Conservation (phyloP, 306 rosid species). For the Cucurbita moschata region DNA sequence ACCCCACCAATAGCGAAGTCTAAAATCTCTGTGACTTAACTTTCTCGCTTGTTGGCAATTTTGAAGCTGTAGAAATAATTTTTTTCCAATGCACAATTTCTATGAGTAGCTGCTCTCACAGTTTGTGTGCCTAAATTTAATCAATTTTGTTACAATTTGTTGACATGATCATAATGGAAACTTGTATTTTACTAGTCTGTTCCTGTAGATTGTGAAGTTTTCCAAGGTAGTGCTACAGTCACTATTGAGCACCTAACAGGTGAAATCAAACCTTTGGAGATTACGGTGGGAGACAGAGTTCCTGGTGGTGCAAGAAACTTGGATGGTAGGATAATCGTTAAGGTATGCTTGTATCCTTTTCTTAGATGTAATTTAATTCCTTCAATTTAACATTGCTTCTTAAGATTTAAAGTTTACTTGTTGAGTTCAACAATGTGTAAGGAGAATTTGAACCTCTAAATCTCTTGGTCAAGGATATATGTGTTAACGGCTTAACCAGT, state of each 20-base stretch:
- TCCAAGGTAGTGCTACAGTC: constrained; percentile 81
- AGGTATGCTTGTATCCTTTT: constrained; percentile 30
- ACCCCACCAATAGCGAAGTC: no score
- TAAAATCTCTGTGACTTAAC: no score
- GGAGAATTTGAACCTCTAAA: no score
- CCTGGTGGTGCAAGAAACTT: constrained; percentile 98
- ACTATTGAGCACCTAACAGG: constrained; percentile 92
- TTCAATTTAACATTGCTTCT: neutral
- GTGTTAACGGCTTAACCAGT: no score
- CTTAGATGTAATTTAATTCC: neutral
- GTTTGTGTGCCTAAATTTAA: neutral
- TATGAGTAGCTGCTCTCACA: neutral
- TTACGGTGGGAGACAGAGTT: constrained; percentile 65
- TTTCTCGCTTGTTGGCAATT: no score
- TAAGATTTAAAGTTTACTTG: neutral
- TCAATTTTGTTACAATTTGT: neutral
- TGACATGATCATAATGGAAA: constrained; percentile 34
- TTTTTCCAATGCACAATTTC: neutral
- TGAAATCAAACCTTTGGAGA: constrained; percentile 85
- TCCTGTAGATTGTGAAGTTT: constrained; percentile 98
- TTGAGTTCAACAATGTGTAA: neutral
- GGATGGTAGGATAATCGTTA: constrained; percentile 86
- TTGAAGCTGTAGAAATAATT: neutral
- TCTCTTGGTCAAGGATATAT: neutral
- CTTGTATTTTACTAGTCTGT: constrained; percentile 95